phyloP scores from a whole-genome alignment of 495 filamentous ascomycete species.

The Cercophora scortea region DNA sequence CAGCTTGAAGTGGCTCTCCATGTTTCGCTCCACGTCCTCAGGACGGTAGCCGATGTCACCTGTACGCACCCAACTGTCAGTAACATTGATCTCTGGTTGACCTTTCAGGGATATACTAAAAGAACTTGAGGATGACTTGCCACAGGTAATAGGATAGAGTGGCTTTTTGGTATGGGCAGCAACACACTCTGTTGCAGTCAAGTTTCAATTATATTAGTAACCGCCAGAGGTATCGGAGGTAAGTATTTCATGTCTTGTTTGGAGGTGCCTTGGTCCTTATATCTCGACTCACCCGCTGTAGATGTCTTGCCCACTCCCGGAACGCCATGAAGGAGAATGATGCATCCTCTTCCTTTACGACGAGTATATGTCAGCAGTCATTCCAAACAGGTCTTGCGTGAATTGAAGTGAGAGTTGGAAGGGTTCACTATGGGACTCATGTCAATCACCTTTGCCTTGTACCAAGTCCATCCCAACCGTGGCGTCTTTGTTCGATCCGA shows the following conservation, averaged over 20 bases:
- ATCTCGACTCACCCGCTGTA: constrained; percentile 21
- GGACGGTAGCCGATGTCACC: constrained; percentile 13
- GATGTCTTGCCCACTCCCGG: constrained; percentile 38
- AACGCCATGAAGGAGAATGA: constrained; percentile 38
- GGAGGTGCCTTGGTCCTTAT: neutral
- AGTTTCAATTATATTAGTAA: neutral
- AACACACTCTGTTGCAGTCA: constrained; percentile 7
- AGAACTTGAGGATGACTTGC: constrained; percentile 3
- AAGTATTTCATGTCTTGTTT: neutral
- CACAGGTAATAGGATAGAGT: constrained; percentile 18
- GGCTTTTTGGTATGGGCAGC: constrained; percentile 13
- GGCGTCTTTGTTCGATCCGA: neutral
- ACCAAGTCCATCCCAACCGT: constrained; percentile 8
- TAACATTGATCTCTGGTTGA: no score
- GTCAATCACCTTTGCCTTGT: constrained; percentile 10
- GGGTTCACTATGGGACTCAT: neutral
- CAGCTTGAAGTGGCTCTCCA: constrained; percentile 32
- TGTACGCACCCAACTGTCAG: neutral
- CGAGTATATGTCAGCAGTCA: neutral
- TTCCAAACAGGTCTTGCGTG: no score
- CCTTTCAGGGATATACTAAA: neutral
- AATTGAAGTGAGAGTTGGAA: no score
- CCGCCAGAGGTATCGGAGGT: neutral
- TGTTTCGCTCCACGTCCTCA: constrained; percentile 30
- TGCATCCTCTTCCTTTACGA: constrained; percentile 31